Evolutionary conservation across 129 eudicot species (phyloP).

Genomic region (Arctium lappa): DNA sequence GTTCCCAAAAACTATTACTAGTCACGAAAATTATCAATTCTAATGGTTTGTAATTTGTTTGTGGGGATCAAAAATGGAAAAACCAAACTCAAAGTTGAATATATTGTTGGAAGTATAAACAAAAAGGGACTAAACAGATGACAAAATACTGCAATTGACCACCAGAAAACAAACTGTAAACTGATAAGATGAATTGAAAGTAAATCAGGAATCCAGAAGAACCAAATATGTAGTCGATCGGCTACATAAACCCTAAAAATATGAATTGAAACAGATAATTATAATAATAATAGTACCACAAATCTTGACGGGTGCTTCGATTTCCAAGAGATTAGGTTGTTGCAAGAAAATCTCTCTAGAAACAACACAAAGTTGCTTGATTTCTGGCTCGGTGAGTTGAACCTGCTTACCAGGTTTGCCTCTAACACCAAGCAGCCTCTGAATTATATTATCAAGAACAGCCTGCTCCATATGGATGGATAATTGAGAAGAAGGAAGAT

Average conservation of each 20-base stretch:
- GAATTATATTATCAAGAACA: constrained; percentile 69
- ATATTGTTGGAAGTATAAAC: not conserved
- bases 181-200: not conserved
- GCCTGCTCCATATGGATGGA: constrained; percentile 41
- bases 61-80: not conserved
- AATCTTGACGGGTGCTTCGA: constrained; percentile 89
- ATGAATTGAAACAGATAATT: not conserved
- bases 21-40: not conserved
- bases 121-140: not conserved
- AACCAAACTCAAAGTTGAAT: not conserved
- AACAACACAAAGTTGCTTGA: constrained; percentile 67
- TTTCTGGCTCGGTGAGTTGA: constrained; percentile 82
- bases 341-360: constrained; percentile 54
- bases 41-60: not conserved
- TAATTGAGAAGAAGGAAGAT: not conserved
- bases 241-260: constrained; percentile 7
- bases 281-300: constrained; percentile 39
- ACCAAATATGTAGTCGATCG: not conserved
- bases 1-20: not conserved
- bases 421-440: constrained; percentile 59
- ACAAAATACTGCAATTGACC: not conserved
- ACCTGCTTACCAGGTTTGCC: constrained; percentile 85
- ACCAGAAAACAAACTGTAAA: not conserved
- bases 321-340: constrained; percentile 79
- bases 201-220: not conserved